Base-by-base conservation (phyloP, 2,329 filamentous ascomycete species). In the Cytospora paraplurivora region DNA sequence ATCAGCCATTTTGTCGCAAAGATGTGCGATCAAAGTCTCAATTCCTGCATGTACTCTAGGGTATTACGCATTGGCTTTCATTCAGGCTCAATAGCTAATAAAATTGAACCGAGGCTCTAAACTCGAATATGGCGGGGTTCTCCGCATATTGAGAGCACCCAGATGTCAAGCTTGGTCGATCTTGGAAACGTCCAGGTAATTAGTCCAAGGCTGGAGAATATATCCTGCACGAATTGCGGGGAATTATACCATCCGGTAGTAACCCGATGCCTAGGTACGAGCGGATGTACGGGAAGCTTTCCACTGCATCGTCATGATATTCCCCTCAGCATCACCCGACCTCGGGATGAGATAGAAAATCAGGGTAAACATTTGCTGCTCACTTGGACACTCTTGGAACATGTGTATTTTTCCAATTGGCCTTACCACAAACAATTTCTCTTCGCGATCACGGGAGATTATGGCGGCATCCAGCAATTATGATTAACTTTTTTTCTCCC, bases 151-250 rank as follows among this genome's bases (percentile, higher is more conserved):
- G 50, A 57, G 50, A 47, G 55, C 15, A 27, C 4, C 27, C 27
- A 27, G 27, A 27, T n/a, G n/a, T 55, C 17, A 15, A 19, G 50
- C 59, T 59, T 59, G 51, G n/a, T 54, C 56, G 19, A 59, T 32
- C 49, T 35, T 47, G 62, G 62, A 21, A 37, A 64, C 62, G 59
- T 49, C 54, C 27, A 27, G 27, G 27, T 56, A n/a, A 15, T 50
- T 56, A n/a, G 21, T 50, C 49, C 41, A 55, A 35, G 57, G 7
- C 41, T 62, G 60, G 63, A 63, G 61, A 65, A 65, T 59, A 41
- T 11, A 53, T 63, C 60, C 54, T 65, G 56, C 63, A 65, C 63
- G 63, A 63, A 63, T 65, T 53, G 63, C 37, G 32, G 21, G 35
- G 35, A 19, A 33, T 21, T 19, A 19, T 21, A n/a, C 17, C 21